These are phyloP conservation scores for Dorcoceras hygrometricum DNA, from an alignment of 257 asterid species.

Conservation along the genomic window DNA sequence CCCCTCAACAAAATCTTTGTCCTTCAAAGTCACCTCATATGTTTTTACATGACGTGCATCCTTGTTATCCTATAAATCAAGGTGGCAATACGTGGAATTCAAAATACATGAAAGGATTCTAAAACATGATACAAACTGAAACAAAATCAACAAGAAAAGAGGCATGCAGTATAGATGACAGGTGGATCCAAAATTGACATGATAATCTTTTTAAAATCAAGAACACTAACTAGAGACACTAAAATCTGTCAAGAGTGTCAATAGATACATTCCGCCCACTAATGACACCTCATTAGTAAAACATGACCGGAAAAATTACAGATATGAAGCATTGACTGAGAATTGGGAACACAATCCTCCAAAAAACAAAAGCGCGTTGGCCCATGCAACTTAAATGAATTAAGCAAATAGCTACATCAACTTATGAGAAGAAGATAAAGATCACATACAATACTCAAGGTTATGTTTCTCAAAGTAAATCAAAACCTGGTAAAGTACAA, in stretches of 20 bases:
- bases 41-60: conserved; percentile 92
- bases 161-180: background rate
- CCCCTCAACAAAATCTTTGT: conserved; percentile 90
- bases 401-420: background rate
- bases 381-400: conserved; percentile 4
- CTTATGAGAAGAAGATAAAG: conserved; percentile 13
- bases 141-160: background rate
- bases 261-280: conserved; percentile 10
- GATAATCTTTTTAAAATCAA: background rate
- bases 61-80: conserved; percentile 69
- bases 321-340: background rate
- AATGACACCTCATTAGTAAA: conserved; percentile 6
- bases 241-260: conserved; percentile 1
- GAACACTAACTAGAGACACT: background rate
- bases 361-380: background rate
- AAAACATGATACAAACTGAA: background rate
- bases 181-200: conserved; percentile 8
- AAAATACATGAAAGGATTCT: background rate
- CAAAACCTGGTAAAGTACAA: conserved; percentile 85
- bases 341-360: conserved; percentile 15
- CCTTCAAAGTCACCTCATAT: conserved; percentile 82
- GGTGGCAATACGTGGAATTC: conserved; percentile 6
- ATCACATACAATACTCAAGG: conserved; percentile 9
- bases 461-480: conserved; percentile 4
- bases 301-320: conserved; percentile 6